phyloP scores from a whole-genome alignment of 1,284 basidiomycete genomes.

The Microbotryum silenes-acaulis region DNA sequence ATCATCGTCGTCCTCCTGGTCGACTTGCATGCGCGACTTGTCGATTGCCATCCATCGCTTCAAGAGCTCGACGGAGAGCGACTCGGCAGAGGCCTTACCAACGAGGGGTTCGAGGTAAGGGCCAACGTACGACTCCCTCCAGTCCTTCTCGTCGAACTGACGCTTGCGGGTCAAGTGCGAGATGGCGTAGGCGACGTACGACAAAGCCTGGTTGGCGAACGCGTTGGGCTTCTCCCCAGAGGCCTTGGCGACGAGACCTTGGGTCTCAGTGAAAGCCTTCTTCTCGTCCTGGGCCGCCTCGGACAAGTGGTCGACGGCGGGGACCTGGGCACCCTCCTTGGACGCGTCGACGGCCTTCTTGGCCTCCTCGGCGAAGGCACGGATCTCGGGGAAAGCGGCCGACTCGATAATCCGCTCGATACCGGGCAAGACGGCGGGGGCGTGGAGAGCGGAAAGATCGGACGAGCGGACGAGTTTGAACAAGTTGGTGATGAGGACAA shows the following conservation, averaged over 20 bases:
- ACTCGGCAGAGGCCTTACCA: conserved; percentile 40
- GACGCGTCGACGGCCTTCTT: conserved; percentile 31
- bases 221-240: conserved; percentile 37
- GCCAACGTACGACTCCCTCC: conserved; percentile 64
- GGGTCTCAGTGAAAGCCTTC: conserved; percentile 48
- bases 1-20: conserved; percentile 64
- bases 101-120: conserved; percentile 52
- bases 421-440: conserved; percentile 80
- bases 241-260: conserved; percentile 42
- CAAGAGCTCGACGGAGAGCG: conserved; percentile 57
- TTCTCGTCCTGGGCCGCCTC: conserved; percentile 35
- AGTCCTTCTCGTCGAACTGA: conserved; percentile 57
- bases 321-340: conserved; percentile 33
- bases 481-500: conserved; percentile 91
- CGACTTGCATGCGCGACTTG: conserved; percentile 46
- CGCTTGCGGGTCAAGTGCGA: conserved; percentile 67
- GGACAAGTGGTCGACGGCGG: conserved; percentile 33
- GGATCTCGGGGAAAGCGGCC: conserved; percentile 95
- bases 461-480: conserved; percentile 96
- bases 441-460: conserved; percentile 78
- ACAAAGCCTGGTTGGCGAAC: conserved; percentile 46
- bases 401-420: conserved; percentile 84
- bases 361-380: conserved; percentile 63
- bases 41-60: conserved; percentile 70
- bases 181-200: conserved; percentile 65